Base-by-base conservation (phyloP, 129 eudicot genomes). In the Glebionis coronaria region DNA sequence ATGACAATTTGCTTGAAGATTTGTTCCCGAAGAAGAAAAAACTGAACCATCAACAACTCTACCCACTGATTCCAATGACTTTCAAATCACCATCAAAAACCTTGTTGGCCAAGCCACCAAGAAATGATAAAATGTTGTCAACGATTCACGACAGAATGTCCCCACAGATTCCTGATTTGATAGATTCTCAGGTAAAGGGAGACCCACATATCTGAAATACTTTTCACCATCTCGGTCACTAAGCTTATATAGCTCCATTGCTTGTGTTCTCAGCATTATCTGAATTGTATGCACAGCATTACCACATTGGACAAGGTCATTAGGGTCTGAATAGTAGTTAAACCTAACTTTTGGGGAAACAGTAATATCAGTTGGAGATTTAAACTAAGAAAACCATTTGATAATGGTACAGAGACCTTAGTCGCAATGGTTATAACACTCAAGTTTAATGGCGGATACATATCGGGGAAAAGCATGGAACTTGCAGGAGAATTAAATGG, bases 21-120 rank as follows among this genome's bases (percentile, higher is more conserved):
- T 67, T 12, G 71, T 67, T 67, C 71, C 71, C 7, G 71, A 59
- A 10, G 71, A 50, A 8, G 54, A 51, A 51, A 67, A 67, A 5
- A 55, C 54, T 3, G 61, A 67, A 16, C 59, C 61, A 51, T 67
- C 71, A 2, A 67, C 59, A 1, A 67, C 71, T 15, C 71, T 46
- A 29, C 8, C 46, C 19, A 29, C 51, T 55, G 3, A 70, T 62
- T 27, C 75, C 68, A 12, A 71, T 71, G 4, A 71, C 75, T 29
- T 59, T 58, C 14, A 71, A 71, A n/a, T 25, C 27, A 2, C 57
- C 9, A 16, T 71, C 75, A 10, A 71, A 68, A 6, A 71, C 75
- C 68, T 71, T 71, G 38, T 71, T 27, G 9, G 27, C 75, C 57
- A 71, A 71, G 56, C 75, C 61, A 0, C 75, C 75, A 46, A 59